These are phyloP conservation scores for Atalantia buxifolia DNA, from an alignment of 345 rosid species.

Conservation along the genomic window DNA sequence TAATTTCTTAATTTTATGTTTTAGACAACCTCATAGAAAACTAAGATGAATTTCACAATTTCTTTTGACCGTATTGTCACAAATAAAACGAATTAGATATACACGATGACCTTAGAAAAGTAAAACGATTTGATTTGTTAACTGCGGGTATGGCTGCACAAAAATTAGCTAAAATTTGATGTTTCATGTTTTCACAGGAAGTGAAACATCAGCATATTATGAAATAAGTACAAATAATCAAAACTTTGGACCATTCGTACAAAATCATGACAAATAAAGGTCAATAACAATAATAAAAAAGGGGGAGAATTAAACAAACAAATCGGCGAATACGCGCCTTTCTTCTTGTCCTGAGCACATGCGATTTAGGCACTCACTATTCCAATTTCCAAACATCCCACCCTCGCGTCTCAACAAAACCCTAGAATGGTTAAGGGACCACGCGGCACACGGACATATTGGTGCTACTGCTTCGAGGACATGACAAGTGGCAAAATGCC, in stretches of 20 bases:
- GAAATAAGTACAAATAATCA: not conserved
- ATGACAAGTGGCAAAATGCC: slow-evolving; percentile 7
- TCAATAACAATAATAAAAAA: not conserved
- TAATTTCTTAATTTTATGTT: too few species aligned
- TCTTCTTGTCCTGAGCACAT: not conserved
- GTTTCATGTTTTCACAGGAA: not conserved
- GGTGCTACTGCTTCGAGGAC: not conserved
- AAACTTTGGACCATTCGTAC: not conserved
- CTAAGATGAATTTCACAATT: too few species aligned
- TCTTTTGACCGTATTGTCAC: not conserved
- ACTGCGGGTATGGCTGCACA: not conserved
- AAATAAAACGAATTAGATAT: not conserved
- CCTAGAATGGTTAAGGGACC: not conserved
- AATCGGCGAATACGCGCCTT: slow-evolving; percentile 10
- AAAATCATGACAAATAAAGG: not conserved
- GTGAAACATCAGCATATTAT: not conserved
- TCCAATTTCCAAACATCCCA: too few species aligned
- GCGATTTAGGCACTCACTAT: not conserved
- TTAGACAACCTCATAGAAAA: too few species aligned
- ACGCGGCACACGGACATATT: not conserved
- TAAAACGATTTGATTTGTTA: not conserved
- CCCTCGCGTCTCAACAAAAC: not conserved
- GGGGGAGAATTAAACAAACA: not conserved
- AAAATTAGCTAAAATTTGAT: not conserved
- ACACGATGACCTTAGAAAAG: not conserved